Percentiles rank a stretch among this genome's conserved stretches.
Conservation (phyloP, 78 protist species). For the Dictyostelium brefeldianum region DNA sequence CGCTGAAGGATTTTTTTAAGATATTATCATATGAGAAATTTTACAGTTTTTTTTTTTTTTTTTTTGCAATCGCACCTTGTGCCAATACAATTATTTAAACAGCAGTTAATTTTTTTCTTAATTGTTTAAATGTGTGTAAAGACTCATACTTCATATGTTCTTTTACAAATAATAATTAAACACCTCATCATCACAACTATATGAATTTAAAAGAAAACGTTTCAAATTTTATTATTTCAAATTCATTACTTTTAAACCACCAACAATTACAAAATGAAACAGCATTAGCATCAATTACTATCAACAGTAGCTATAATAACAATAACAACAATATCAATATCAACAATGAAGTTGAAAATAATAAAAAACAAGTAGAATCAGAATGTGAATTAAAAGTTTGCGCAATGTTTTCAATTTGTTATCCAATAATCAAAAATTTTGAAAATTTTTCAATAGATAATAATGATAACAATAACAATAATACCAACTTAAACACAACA, state of each 20-base stretch:
- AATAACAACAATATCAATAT: too few species aligned
- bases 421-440: conserved; percentile 51
- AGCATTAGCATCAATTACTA: too few species aligned
- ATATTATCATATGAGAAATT: too few species aligned
- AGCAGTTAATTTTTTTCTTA: background rate
- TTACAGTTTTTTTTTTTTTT: background rate
- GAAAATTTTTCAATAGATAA: background rate
- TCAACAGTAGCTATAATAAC: too few species aligned
- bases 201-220: background rate
- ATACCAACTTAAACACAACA: background rate
- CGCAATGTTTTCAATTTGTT: conserved; percentile 48
- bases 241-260: background rate
- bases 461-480: background rate
- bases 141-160: background rate
- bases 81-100: background rate
- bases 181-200: background rate
- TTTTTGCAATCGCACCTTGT: too few species aligned
- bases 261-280: background rate
- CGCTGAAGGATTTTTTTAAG: too few species aligned
- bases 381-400: conserved; percentile 40
- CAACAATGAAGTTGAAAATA: background rate
- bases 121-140: background rate
- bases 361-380: background rate
- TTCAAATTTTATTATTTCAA: background rate
- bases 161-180: background rate